phyloP scores from a whole-genome alignment of 2,329 filamentous ascomycete genomes.

The Epichloe typhina region DNA sequence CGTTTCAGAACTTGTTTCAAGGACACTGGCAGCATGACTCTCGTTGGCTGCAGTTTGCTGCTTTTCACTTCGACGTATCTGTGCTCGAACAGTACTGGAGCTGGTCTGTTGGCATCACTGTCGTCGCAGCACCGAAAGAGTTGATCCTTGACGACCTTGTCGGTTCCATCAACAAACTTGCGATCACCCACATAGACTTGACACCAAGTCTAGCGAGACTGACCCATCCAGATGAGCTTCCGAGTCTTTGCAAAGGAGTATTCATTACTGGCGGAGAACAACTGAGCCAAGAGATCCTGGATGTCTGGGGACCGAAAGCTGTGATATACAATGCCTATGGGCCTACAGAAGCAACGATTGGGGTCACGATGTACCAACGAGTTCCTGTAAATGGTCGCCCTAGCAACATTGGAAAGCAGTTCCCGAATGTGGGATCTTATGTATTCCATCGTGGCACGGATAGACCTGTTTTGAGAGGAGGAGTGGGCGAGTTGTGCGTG shows the following conservation, averaged over 20 bases:
- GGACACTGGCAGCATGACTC: slow-evolving; percentile 62
- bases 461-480: slow-evolving; percentile 61
- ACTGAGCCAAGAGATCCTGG: slow-evolving; percentile 77
- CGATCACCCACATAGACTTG: slow-evolving; percentile 82
- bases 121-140: slow-evolving; percentile 72
- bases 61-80: slow-evolving; percentile 88
- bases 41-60: slow-evolving; percentile 84
- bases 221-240: slow-evolving; percentile 66
- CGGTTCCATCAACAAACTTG: slow-evolving; percentile 53
- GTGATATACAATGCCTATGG: slow-evolving; percentile 91
- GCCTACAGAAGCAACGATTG: slow-evolving; percentile 86
- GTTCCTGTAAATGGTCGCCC: slow-evolving; percentile 67
- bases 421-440: slow-evolving; percentile 75
- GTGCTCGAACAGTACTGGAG: slow-evolving; percentile 93
- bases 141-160: slow-evolving; percentile 74
- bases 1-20: slow-evolving; percentile 67
- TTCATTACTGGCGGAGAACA: slow-evolving; percentile 91
- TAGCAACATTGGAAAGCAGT: slow-evolving; percentile 78
- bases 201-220: slow-evolving; percentile 78
- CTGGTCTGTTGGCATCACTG: slow-evolving; percentile 78
- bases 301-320: slow-evolving; percentile 64
- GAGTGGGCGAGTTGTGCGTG: slow-evolving; percentile 77
- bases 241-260: slow-evolving; percentile 64
- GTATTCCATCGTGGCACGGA: slow-evolving; percentile 60
- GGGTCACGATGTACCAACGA: slow-evolving; percentile 77